Percentiles rank a stretch among this genome's conserved stretches.
phyloP scores from a whole-genome alignment of 2,329 filamentous ascomycete genomes.

The Penicillium paneum region DNA sequence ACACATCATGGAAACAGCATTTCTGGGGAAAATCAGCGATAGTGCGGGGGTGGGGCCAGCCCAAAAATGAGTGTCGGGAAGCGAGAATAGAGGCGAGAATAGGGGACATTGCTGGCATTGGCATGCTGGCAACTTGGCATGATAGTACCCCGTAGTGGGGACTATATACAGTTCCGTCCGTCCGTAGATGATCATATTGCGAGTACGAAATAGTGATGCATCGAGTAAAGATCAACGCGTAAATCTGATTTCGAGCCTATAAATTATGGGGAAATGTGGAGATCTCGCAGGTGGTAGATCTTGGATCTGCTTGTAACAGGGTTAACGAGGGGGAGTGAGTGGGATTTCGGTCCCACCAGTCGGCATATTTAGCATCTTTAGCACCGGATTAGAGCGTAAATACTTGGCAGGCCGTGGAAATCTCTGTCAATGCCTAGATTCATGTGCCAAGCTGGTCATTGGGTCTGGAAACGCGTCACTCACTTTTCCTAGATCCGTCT shows the following conservation, averaged over 20 bases:
- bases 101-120: too few species aligned
- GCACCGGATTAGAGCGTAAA: neutral
- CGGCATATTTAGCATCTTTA: neutral
- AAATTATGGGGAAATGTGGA: conserved; percentile 2
- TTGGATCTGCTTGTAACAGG: neutral
- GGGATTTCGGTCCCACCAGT: neutral
- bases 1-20: neutral
- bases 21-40: conserved; percentile 1
- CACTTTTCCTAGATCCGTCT: neutral
- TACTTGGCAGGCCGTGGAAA: neutral
- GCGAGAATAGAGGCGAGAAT: neutral
- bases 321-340: neutral
- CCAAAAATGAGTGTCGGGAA: neutral
- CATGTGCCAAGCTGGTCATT: neutral
- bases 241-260: neutral
- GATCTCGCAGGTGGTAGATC: neutral
- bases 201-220: neutral
- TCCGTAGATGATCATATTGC: neutral
- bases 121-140: neutral
- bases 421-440: neutral
- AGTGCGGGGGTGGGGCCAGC: neutral
- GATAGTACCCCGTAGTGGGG: neutral
- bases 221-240: conserved; percentile 1
- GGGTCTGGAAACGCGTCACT: neutral
- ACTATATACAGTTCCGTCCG: neutral